Evolutionary conservation across 2,329 filamentous ascomycete genomes (phyloP).

Genomic region (Ploettnerulaceae sp.): DNA sequence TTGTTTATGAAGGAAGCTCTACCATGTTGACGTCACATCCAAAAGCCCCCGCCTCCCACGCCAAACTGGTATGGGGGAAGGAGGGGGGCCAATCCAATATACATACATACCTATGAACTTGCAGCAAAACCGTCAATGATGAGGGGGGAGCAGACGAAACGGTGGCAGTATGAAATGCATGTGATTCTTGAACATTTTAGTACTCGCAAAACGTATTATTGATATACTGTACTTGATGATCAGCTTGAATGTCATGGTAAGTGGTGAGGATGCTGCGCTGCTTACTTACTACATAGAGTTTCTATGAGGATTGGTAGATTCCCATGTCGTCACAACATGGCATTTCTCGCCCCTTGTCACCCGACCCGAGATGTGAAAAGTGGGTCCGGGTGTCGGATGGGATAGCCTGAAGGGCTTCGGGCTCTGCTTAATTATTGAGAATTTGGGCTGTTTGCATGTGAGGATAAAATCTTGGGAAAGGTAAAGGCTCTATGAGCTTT

Average conservation of each 20-base stretch:
- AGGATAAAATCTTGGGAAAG: too few species aligned
- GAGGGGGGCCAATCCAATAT: not conserved
- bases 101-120: not conserved
- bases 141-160: not conserved
- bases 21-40: slow-evolving; percentile 5
- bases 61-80: too few species aligned
- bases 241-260: not conserved
- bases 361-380: not conserved
- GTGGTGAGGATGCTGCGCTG: not conserved
- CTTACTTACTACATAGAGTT: not conserved
- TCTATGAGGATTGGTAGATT: too few species aligned
- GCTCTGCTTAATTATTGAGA: too few species aligned
- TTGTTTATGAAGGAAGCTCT: slow-evolving; percentile 7
- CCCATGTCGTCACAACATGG: not conserved
- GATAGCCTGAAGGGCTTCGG: too few species aligned
- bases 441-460: too few species aligned
- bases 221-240: not conserved
- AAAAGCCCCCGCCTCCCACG: not conserved
- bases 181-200: not conserved
- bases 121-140: slow-evolving; percentile 6
- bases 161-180: slow-evolving; percentile 1
- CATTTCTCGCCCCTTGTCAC: not conserved
- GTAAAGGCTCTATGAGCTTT: too few species aligned
- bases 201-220: too few species aligned
- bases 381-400: not conserved